Base-by-base conservation (phyloP, 2,329 filamentous ascomycete species). In the Diaporthe citriasiana region DNA sequence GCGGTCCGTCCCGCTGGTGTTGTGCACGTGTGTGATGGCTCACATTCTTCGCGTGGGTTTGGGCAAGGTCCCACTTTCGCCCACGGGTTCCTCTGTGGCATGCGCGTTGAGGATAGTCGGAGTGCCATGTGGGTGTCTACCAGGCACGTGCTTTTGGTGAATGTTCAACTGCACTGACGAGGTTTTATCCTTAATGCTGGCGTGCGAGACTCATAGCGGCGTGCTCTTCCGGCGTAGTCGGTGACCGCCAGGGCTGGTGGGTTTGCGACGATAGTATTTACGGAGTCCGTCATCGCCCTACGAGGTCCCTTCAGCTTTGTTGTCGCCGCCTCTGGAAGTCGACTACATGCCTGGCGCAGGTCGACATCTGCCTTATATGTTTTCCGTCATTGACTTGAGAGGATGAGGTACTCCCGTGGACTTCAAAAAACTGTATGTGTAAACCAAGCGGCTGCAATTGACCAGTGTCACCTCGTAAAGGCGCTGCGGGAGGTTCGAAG, bases 11-110 rank as follows among this genome's bases (percentile, higher is more conserved):
- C 63, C 47, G 63, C 45, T 42, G 22, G 22, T 66, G 45, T 38
- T 33, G 63, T 35, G 45, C 63, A 51, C 40, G 30, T 38, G 63
- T 51, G 63, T 68, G 63, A 68, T 38, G 45, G 63, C 63, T 68
- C 63, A 68, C 63, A 40, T 66, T 66, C 12, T 50, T 15, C 9
- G 40, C 40, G 59, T 50, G 42, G 27, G 42, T 50, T 50, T 33
- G 42, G 59, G 30, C 38, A 1, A 33, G 30, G 63, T 66, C 63
- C 47, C 63, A 68, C 63, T 68, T 68, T 53, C 63, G 63, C 63
- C 47, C 47, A 53, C 47, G 63, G 45, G 45, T 68, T 40, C 63
- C 47, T 68, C 47, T 68, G 47, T 51, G 47, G 47, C 60, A 33
- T 51, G 30, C 30, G 63, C 63, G 63, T 47, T 66, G 30, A 51